Percentiles rank a stretch among this genome's conserved stretches.
phyloP scores from a whole-genome alignment of 2,329 filamentous ascomycete species.

The Anthostomella pinea region DNA sequence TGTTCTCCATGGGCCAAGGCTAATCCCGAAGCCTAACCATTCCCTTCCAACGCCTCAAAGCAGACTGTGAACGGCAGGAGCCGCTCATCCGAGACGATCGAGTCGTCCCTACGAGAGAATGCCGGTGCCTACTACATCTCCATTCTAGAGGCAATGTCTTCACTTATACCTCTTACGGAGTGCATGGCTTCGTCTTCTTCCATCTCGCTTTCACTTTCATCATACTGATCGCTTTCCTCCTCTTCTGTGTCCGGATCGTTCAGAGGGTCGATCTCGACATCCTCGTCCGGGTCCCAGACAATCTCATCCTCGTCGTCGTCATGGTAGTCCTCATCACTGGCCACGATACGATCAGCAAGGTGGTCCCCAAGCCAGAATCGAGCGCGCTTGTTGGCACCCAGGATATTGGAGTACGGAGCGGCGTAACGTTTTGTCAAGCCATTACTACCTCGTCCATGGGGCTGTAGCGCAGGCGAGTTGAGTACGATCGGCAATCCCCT shows the following conservation, averaged over 20 bases:
- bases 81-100: too few relatives aligned
- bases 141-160: slow-evolving; percentile 62
- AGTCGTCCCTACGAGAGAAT: too few relatives aligned
- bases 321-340: slow-evolving; percentile 47
- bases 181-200: slow-evolving; percentile 42
- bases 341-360: slow-evolving; percentile 46
- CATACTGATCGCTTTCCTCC: slow-evolving; percentile 47
- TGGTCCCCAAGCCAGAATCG: slow-evolving; percentile 82
- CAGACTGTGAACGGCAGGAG: too few relatives aligned
- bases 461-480: slow-evolving; percentile 33
- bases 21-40: too few relatives aligned
- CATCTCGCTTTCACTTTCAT: slow-evolving; percentile 36
- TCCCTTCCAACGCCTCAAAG: too few relatives aligned
- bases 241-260: slow-evolving; percentile 49
- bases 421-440: slow-evolving; percentile 31
- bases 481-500: slow-evolving; percentile 76
- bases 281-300: slow-evolving; percentile 57
- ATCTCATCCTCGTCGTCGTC: slow-evolving; percentile 43
- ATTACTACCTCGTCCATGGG: slow-evolving; percentile 29
- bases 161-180: slow-evolving; percentile 55
- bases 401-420: slow-evolving; percentile 24
- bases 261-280: slow-evolving; percentile 54
- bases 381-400: slow-evolving; percentile 73
- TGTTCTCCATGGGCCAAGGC: too few relatives aligned
- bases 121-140: slow-evolving; percentile 61